Base-by-base conservation (phyloP, 2,329 filamentous ascomycete genomes). In the Penicillium olsonii region DNA sequence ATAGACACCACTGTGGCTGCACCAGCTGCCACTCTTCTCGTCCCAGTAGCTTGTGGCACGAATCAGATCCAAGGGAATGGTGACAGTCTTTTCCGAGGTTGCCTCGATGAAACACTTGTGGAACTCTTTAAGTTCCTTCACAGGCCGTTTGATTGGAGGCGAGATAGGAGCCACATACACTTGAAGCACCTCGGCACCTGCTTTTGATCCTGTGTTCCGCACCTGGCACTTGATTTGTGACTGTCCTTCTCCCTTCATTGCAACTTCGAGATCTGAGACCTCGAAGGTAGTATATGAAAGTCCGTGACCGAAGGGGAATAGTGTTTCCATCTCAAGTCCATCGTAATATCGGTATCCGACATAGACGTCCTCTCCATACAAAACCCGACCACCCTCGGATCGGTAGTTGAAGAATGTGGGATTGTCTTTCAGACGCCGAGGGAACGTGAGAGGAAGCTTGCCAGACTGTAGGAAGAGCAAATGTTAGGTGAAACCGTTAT, bases 321-420 rank as follows among this genome's bases (percentile, higher is more conserved):
- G 19, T 17, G 24, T 77, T 29, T 84, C 77, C 14, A 80, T 78
- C 60, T 82, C 85, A 63, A 24, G 24, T 10, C 15, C 29, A 12
- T 94, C 88, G 67, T 90, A 94, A 74, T 85, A 90, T 19, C 88
- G 79, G 72, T 94, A 94, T 4, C 89, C 89, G 27, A 92, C 78
- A 67, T 90, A 92, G 38, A 94, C 76, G 53, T 90, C 88, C 68
- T 94, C 89, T 40, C 87, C 87, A 64, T 92, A 94, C 1, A 90
- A 74, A 0, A 86, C 84, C 48, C 87, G 80, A 38, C 87, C 82
- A 29, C 84, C 83, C 67, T 92, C 87, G 10, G 80, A 80, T 29
- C 79, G 75, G 68, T 84, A 92, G 74, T 90, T 92, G 60, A 90
- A 77, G 71, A 85, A 91, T 0, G 87, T 82, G 1, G 89, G 88